Conservation (phyloP, 176 grass and related monocot genomes). For the Phoenix dactylifera region DNA sequence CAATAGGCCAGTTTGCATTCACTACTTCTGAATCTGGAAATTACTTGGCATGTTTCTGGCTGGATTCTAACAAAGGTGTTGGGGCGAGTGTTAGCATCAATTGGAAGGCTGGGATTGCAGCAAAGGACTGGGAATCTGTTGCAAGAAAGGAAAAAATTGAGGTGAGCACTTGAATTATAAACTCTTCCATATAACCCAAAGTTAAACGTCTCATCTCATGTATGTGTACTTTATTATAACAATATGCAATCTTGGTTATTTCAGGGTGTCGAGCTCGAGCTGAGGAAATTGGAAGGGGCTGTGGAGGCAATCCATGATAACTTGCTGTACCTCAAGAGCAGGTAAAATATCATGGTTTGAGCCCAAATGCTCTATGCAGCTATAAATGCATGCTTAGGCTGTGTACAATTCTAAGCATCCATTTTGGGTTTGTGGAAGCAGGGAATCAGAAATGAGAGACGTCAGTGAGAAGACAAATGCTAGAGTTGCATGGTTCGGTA, state of each 20-base stretch:
- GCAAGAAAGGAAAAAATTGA: neutral
- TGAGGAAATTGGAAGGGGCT: constrained; percentile 56
- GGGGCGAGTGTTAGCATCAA: constrained; percentile 7
- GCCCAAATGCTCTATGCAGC: neutral
- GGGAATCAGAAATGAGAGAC: constrained; percentile 54
- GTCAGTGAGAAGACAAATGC: constrained; percentile 55
- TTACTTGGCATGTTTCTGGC: constrained; percentile 13
- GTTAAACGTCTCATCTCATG: too few species aligned
- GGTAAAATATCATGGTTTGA: constrained; percentile 27
- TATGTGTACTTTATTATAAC: too few species aligned
- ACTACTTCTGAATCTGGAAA: constrained; percentile 12
- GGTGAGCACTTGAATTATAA: too few species aligned
- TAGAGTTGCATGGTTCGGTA: constrained; percentile 50
- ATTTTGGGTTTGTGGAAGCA: constrained; percentile 25
- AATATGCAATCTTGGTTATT: neutral
- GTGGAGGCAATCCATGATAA: constrained; percentile 53
- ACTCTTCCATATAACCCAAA: too few species aligned
- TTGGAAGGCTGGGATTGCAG: constrained; percentile 10
- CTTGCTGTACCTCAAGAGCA: constrained; percentile 44
- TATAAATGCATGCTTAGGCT: neutral
- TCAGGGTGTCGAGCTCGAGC: constrained; percentile 71
- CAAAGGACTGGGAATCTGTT: constrained; percentile 17
- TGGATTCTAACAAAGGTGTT: constrained; percentile 5
- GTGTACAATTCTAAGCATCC: too few species aligned
- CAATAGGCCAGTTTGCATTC: constrained; percentile 13